phyloP scores from a whole-genome alignment of 345 rosid species.

The Leavenworthia alabamica region DNA sequence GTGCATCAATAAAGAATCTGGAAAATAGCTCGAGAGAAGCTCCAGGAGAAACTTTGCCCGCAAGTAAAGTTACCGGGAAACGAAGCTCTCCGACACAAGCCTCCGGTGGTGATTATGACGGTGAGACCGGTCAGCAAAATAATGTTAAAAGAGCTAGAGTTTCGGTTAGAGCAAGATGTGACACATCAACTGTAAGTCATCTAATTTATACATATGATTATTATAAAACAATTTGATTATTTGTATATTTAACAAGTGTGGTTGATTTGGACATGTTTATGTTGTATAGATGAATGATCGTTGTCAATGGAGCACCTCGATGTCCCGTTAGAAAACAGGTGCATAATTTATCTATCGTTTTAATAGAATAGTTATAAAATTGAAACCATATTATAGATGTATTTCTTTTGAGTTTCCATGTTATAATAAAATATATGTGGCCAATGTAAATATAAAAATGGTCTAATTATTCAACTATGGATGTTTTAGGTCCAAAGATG shows the following conservation, averaged over 20 bases:
- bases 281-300: slow-evolving; percentile 83
- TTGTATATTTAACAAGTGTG: not conserved
- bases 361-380: no score
- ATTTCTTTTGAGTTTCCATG: no score
- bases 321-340: slow-evolving; percentile 94
- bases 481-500: slow-evolving; percentile 65
- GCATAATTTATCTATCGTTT: slow-evolving; percentile 9
- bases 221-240: not conserved
- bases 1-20: slow-evolving; percentile 16
- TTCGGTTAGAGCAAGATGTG: slow-evolving; percentile 84
- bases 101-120: slow-evolving; percentile 39
- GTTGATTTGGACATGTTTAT: not conserved
- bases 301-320: slow-evolving; percentile 80
- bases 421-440: not conserved
- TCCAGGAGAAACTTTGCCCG: no score
- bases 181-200: slow-evolving; percentile 58
- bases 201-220: not conserved
- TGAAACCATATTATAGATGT: no score
- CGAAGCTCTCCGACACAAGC: slow-evolving; percentile 34
- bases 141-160: slow-evolving; percentile 78
- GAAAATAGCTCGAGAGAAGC: slow-evolving; percentile 40
- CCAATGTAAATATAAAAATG: not conserved
- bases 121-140: slow-evolving; percentile 47
- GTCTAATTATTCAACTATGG: not conserved
- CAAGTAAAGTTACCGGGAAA: slow-evolving; percentile 41